A percentile compares a stretch with the other conserved stretches of the same genome.
phyloP scores from a whole-genome alignment of 805 yeast species.

The Starmera pachycereana region DNA sequence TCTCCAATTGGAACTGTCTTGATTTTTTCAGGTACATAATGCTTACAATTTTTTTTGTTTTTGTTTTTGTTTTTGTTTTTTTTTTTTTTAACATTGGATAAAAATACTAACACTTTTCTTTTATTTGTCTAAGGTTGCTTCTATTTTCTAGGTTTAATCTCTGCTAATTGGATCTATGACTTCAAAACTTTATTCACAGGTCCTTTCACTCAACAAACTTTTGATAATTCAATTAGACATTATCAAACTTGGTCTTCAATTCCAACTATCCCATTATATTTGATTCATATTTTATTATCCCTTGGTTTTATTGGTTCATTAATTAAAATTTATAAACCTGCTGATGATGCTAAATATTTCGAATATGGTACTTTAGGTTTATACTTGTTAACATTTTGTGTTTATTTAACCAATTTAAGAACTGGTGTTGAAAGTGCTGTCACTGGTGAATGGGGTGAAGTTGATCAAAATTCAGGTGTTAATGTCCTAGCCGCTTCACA shows the following conservation, averaged over 20 bases:
- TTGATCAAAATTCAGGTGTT: conserved; percentile 73
- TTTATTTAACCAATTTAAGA: conserved; percentile 79
- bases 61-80: too few relatives aligned
- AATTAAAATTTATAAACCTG: conserved; percentile 79
- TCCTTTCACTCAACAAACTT: conserved; percentile 39
- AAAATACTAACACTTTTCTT: not conserved
- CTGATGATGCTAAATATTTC: conserved; percentile 73
- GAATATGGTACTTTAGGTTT: conserved; percentile 84
- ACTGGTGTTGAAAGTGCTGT: conserved; percentile 66
- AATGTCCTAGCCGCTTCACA: conserved; percentile 89
- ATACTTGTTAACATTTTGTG: conserved; percentile 59
- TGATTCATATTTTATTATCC: conserved; percentile 48
- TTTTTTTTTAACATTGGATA: too few relatives aligned
- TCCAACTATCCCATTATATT: conserved; percentile 48
- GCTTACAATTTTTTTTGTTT: too few relatives aligned
- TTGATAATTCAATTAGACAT: conserved; percentile 56
- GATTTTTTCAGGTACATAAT: conserved; percentile 29
- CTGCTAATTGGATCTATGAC: conserved; percentile 77
- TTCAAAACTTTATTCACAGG: conserved; percentile 59
- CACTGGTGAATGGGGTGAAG: conserved; percentile 88
- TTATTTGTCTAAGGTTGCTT: conserved; percentile 37
- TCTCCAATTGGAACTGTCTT: conserved; percentile 37
- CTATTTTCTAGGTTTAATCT: conserved; percentile 72
- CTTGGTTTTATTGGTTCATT: conserved; percentile 66
- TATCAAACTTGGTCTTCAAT: conserved; percentile 64